phyloP scores from a whole-genome alignment of 2,329 filamentous ascomycete genomes.

The Aureobasidium lini region DNA sequence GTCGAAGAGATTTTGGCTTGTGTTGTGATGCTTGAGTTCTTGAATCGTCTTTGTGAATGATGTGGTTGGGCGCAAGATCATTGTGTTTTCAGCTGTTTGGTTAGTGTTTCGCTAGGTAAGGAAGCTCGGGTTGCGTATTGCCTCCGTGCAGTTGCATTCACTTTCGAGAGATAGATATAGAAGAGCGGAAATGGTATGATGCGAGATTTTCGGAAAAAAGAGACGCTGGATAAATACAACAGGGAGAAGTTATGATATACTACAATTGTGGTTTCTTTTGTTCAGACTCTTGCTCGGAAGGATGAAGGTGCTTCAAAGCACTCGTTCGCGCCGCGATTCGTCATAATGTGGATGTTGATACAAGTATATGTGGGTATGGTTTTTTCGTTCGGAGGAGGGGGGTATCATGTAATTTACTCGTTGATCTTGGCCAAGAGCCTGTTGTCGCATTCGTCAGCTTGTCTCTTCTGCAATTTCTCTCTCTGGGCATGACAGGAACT shows the following conservation, averaged over 20 bases:
- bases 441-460: constrained; percentile 18
- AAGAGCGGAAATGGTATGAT: not conserved
- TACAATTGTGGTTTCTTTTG: not conserved
- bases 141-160: too few species aligned
- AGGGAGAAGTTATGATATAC: constrained; percentile 1
- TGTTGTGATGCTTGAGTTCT: too few species aligned
- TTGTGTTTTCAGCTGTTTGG: too few species aligned
- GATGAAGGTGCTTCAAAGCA: not conserved
- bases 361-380: not conserved
- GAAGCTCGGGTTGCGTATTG: too few species aligned
- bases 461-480: not conserved
- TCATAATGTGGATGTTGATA: constrained; percentile 1
- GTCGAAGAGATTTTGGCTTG: too few species aligned
- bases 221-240: constrained; percentile 1
- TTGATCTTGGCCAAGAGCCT: constrained; percentile 99
- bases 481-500: not conserved
- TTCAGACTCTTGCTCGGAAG: not conserved
- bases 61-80: too few species aligned
- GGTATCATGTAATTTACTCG: constrained; percentile 52
- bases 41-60: too few species aligned
- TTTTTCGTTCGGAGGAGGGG: not conserved
- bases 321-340: not conserved
- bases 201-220: not conserved
- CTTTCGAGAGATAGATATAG: too few species aligned
- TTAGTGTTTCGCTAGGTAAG: too few species aligned